Base-by-base conservation (phyloP, 2,329 filamentous ascomycete species). In the Colletotrichum sojae region DNA sequence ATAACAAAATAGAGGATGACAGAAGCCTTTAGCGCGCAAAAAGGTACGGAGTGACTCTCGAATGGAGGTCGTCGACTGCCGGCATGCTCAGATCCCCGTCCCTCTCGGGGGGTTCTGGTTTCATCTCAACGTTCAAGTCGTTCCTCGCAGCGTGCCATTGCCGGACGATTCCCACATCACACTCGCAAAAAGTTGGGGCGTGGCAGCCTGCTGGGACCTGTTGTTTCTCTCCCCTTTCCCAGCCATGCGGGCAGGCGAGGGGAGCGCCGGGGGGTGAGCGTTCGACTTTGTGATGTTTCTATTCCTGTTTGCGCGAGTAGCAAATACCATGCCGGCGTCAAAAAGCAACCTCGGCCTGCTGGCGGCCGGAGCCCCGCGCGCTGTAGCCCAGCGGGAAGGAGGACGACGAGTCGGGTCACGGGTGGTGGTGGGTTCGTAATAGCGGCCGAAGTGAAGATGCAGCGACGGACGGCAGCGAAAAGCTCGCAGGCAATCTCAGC, bases 81-180 rank as follows among this genome's bases (percentile, higher is more conserved):
- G 67, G 40, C 40, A 68, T 68, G 48, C 57, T 51, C 53, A 54
- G 67, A 70, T 53, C 53, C 67, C 53, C 39, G 67, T 63, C 61
- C 36, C 55, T 56, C 54, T 46, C 57, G 31, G 67, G 53, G 53
- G 53, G 57, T 54, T 58, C 64, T 58, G 39, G 67, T 70, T 70
- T 70, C 67, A 70, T 63, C 67, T 68, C 48, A 68, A 63, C n/a
- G 63, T 45, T 52, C 20, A 58, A 63, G 64, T 67, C 55, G 67
- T 62, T 70, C 67, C 57, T 62, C 52, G 40, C 49, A 68, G 63
- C 63, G 64, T 63, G 63, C 58, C 57, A 57, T 54, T 68, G 67
- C 67, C 46, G 57, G 67, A 67, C 58, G 57, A 68, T 63, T 68
- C 52, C 57, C 53, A n/a, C 25, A 52, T 66, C 39, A 36, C 52